These are phyloP conservation scores for Angophora floribunda DNA, from an alignment of 345 rosid species.

Conservation along the genomic window DNA sequence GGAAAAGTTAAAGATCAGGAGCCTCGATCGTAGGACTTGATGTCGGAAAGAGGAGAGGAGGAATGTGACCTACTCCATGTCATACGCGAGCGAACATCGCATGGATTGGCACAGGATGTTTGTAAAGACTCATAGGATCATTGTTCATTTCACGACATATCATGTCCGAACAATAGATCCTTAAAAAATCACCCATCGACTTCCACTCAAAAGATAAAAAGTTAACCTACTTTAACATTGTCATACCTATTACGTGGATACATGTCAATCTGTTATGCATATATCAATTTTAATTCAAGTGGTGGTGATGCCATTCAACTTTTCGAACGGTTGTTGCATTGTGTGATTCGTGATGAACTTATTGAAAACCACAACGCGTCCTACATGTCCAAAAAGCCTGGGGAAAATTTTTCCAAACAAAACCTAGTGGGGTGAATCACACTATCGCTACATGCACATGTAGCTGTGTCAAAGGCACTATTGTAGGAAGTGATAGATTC, in stretches of 20 bases:
- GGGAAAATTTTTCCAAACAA: neutral
- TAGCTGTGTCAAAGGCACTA: neutral
- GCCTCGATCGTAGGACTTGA: neutral
- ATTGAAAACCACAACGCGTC: neutral
- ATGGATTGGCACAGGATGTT: neutral
- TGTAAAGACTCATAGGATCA: too few species aligned
- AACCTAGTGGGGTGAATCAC: neutral
- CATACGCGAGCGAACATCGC: neutral
- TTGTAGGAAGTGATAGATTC: neutral
- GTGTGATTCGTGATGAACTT: neutral
- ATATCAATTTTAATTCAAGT: neutral
- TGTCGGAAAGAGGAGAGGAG: neutral
- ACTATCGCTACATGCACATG: neutral
- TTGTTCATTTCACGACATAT: neutral
- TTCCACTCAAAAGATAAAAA: neutral
- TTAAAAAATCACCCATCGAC: neutral
- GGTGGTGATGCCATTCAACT: neutral
- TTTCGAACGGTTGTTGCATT: neutral
- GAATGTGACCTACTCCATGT: neutral
- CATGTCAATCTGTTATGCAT: neutral
- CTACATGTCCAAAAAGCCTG: neutral
- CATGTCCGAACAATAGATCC: neutral
- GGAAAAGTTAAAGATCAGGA: neutral
- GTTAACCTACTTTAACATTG: too few species aligned
- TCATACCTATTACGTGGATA: too few species aligned